Percentiles rank a stretch among this genome's conserved stretches.
Evolutionary conservation across 164 flowering plant genomes (phyloP).

Genomic region (Dillenia turbinata): DNA sequence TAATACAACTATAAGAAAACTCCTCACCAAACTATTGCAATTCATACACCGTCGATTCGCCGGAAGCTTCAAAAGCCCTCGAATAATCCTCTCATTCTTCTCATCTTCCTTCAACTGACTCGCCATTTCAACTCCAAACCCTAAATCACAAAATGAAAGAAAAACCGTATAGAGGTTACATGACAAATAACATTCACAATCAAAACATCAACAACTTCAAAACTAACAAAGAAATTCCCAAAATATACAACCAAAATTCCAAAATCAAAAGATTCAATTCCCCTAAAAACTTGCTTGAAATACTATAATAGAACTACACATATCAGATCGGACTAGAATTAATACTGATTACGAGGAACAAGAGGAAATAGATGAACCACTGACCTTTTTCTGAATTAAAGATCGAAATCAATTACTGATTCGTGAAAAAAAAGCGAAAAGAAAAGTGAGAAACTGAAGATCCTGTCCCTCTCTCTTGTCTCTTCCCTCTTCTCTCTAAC

Average conservation of each 20-base stretch:
- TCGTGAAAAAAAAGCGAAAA: slow-evolving; percentile 1
- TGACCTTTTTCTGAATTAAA: too few relatives aligned
- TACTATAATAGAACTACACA: not conserved
- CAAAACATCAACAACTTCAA: not conserved
- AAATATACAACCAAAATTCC: not conserved
- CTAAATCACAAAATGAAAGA: not conserved
- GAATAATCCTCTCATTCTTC: slow-evolving; percentile 78
- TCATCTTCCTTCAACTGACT: slow-evolving; percentile 85
- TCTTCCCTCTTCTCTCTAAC: too few relatives aligned
- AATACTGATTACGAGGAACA: too few relatives aligned
- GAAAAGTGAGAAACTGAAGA: slow-evolving; percentile 7
- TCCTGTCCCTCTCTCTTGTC: not conserved
- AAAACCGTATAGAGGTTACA: not conserved
- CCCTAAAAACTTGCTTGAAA: not conserved
- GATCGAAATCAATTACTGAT: not conserved
- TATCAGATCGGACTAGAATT: too few relatives aligned
- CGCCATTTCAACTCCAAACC: slow-evolving; percentile 43
- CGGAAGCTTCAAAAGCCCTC: slow-evolving; percentile 74
- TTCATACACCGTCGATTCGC: slow-evolving; percentile 81
- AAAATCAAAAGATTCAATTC: not conserved
- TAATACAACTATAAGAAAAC: not conserved
- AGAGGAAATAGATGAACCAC: too few relatives aligned
- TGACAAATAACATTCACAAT: not conserved
- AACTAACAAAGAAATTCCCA: not conserved
- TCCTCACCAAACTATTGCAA: slow-evolving; percentile 79